These are phyloP conservation scores for Mycena metata DNA, from an alignment of 768 basidiomycete genomes.

Conservation along the genomic window DNA sequence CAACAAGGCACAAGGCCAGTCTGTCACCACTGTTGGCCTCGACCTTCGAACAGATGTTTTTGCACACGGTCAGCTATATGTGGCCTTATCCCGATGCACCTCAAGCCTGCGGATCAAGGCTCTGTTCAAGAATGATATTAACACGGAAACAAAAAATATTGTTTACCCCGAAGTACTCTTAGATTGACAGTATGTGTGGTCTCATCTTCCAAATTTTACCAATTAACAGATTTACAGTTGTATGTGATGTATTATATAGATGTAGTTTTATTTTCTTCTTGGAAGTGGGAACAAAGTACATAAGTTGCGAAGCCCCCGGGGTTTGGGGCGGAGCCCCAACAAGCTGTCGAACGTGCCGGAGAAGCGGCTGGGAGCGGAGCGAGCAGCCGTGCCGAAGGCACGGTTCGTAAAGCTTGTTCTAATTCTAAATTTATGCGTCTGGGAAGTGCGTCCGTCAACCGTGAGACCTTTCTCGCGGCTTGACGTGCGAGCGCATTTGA, in stretches of 20 bases:
- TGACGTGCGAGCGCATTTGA: too few relatives aligned
- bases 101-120: slow-evolving; percentile 4
- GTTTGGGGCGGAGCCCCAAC: too few relatives aligned
- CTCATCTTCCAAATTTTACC: too few relatives aligned
- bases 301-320: too few relatives aligned
- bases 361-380: too few relatives aligned
- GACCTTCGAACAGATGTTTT: not conserved
- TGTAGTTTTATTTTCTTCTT: too few relatives aligned
- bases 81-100: slow-evolving; percentile 7
- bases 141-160: not conserved
- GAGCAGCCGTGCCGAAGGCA: slow-evolving; percentile 11
- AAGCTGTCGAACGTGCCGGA: too few relatives aligned
- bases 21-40: not conserved
- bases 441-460: too few relatives aligned
- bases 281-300: too few relatives aligned
- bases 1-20: slow-evolving; percentile 58
- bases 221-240: not conserved
- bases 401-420: slow-evolving; percentile 16
- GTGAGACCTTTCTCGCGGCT: too few relatives aligned
- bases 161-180: slow-evolving; percentile 11
- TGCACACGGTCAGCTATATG: slow-evolving; percentile 15
- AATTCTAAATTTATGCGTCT: too few relatives aligned
- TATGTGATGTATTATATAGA: not conserved
- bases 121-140: slow-evolving; percentile 2
- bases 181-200: too few relatives aligned